Percentiles rank a stretch among this genome's conserved stretches.
These are phyloP conservation scores for Sporothrix schenckii DNA, from an alignment of 2,329 filamentous ascomycete genomes.

Conservation along the genomic window DNA sequence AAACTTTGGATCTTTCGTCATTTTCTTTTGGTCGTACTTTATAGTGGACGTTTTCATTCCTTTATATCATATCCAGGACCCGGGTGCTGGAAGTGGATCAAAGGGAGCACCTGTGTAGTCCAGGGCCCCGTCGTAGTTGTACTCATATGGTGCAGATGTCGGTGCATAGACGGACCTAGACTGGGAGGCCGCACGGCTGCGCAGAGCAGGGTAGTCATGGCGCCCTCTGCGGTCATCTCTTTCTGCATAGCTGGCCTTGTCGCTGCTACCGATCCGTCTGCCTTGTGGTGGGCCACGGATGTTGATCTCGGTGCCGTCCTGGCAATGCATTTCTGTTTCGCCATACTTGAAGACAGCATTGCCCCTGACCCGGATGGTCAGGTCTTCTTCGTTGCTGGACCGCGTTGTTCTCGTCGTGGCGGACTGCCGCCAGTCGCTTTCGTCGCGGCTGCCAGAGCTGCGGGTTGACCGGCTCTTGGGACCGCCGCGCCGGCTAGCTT, in stretches of 20 bases:
- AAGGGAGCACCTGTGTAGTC: slow-evolving; percentile 31
- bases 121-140: slow-evolving; percentile 35
- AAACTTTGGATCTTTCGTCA: not conserved
- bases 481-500: slow-evolving; percentile 52
- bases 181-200: slow-evolving; percentile 54
- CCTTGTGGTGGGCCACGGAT: slow-evolving; percentile 44
- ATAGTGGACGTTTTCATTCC: not conserved
- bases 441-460: slow-evolving; percentile 63
- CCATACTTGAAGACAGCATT: slow-evolving; percentile 59
- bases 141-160: slow-evolving; percentile 33
- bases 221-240: slow-evolving; percentile 54
- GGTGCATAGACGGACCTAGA: slow-evolving; percentile 50
- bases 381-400: slow-evolving; percentile 60
- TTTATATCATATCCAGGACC: not conserved
- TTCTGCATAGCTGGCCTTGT: slow-evolving; percentile 55
- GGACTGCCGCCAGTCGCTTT: slow-evolving; percentile 65
- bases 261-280: slow-evolving; percentile 45
- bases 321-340: slow-evolving; percentile 61
- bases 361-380: slow-evolving; percentile 64
- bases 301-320: slow-evolving; percentile 63
- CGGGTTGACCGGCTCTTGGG: slow-evolving; percentile 60
- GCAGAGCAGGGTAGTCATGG: slow-evolving; percentile 52
- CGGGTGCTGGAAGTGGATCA: slow-evolving; percentile 16
- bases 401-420: slow-evolving; percentile 64
- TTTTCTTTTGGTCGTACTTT: slow-evolving; percentile 3